A percentile compares a stretch with the other conserved stretches of the same genome.
These are phyloP conservation scores for Periconia sp. DNA, from an alignment of 2,329 filamentous ascomycete species.

Conservation along the genomic window DNA sequence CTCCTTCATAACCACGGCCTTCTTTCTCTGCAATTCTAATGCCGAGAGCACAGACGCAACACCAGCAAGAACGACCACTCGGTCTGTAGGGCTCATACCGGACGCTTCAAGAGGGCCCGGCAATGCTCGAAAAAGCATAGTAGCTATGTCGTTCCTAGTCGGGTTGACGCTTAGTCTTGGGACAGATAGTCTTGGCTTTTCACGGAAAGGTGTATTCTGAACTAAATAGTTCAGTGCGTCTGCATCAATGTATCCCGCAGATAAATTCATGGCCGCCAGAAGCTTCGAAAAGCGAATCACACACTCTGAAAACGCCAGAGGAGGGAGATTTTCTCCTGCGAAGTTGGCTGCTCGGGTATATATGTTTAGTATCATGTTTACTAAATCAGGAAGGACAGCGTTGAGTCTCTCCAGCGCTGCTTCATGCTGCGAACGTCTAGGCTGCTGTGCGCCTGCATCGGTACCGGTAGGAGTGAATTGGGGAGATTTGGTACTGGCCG, in stretches of 20 bases:
- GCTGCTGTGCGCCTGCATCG: slow-evolving; percentile 42
- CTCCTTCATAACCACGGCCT: slow-evolving; percentile 85
- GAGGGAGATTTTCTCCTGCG: slow-evolving; percentile 69
- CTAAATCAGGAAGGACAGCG: slow-evolving; percentile 68
- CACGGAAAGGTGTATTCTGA: slow-evolving; percentile 45
- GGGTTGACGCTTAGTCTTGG: slow-evolving; percentile 38
- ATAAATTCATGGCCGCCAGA: slow-evolving; percentile 66
- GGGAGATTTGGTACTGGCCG: slow-evolving; percentile 45
- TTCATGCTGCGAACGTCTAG: slow-evolving; percentile 47
- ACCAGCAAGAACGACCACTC: slow-evolving; percentile 77
- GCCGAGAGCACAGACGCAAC: slow-evolving; percentile 83
- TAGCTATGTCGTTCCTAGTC: slow-evolving; percentile 39
- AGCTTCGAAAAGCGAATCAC: slow-evolving; percentile 73
- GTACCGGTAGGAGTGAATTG: slow-evolving; percentile 44
- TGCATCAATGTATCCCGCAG: slow-evolving; percentile 63
- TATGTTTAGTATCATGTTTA: slow-evolving; percentile 72
- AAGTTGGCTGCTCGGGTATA: slow-evolving; percentile 68
- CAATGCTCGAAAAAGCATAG: slow-evolving; percentile 39
- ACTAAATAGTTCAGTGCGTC: slow-evolving; percentile 54
- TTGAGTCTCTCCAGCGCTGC: slow-evolving; percentile 52
- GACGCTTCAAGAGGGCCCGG: slow-evolving; percentile 60
- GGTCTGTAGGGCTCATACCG: slow-evolving; percentile 72
- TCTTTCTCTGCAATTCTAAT: slow-evolving; percentile 82
- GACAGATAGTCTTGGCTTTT: slow-evolving; percentile 44
- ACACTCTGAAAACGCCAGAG: slow-evolving; percentile 71